Evolutionary conservation across 1,139 yeast species (phyloP).

Genomic region (Yamadazyma dushanensis): DNA sequence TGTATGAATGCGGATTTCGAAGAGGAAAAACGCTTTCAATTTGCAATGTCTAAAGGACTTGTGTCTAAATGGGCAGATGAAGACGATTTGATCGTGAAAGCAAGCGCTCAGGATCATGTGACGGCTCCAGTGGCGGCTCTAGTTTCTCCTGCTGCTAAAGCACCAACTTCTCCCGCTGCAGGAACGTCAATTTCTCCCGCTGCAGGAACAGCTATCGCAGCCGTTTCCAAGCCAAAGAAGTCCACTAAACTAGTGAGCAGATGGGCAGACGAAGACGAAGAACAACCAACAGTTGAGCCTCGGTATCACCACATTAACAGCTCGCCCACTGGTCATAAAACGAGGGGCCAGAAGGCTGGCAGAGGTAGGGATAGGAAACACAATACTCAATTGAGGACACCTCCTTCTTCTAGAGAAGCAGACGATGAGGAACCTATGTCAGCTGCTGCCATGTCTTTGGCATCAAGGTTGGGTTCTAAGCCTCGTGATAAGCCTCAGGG

Average conservation of each 20-base stretch:
- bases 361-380: too few relatives aligned
- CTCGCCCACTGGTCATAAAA: too few relatives aligned
- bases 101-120: conserved; percentile 10
- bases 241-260: conserved; percentile 22
- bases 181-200: too few relatives aligned
- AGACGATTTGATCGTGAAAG: conserved; percentile 25
- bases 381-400: conserved; percentile 8
- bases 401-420: conserved; percentile 12
- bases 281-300: not conserved
- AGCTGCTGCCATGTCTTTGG: conserved; percentile 28
- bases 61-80: conserved; percentile 44
- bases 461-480: conserved; percentile 23
- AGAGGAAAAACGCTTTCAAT: too few relatives aligned
- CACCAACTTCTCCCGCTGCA: too few relatives aligned
- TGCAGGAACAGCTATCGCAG: conserved; percentile 13
- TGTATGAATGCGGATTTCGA: too few relatives aligned
- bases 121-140: too few relatives aligned
- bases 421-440: conserved; percentile 22
- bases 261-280: conserved; percentile 27
- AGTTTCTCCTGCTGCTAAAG: too few relatives aligned
- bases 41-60: conserved; percentile 27
- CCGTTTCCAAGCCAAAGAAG: conserved; percentile 3
- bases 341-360: conserved; percentile 5
- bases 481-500: not conserved
- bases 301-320: too few relatives aligned